phyloP scores from a whole-genome alignment of 1,284 basidiomycete species.

The Marasmius sp. region DNA sequence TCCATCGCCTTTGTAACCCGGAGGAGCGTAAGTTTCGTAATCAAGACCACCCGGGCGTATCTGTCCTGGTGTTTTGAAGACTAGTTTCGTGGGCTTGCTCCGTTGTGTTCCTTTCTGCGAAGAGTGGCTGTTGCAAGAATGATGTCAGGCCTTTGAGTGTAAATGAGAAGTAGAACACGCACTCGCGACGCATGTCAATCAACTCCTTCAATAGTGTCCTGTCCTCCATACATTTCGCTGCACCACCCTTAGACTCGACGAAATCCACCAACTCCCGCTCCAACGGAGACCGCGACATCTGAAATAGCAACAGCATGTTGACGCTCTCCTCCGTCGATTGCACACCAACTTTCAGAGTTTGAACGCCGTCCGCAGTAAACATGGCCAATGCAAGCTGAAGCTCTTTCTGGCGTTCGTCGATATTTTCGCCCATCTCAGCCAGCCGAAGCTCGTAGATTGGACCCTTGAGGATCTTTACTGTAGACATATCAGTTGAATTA shows the following conservation, averaged over 20 bases:
- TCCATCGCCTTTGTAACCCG: too few species aligned
- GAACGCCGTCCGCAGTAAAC: conserved; percentile 13
- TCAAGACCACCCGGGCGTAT: too few species aligned
- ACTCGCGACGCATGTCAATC: not conserved
- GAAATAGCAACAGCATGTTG: not conserved
- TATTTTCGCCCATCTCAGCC: conserved; percentile 9
- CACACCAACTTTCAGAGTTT: not conserved
- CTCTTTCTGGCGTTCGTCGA: conserved; percentile 16
- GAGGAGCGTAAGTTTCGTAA: too few species aligned
- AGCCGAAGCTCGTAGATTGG: conserved; percentile 18
- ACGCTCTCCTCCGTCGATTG: not conserved
- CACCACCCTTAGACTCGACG: not conserved
- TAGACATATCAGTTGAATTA: not conserved
- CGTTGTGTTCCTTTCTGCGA: too few species aligned
- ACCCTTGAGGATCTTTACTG: conserved; percentile 20
- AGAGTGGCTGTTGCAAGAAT: too few species aligned
- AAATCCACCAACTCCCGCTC: not conserved
- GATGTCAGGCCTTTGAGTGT: too few species aligned
- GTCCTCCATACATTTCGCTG: not conserved
- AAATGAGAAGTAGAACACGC: too few species aligned
- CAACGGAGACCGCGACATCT: not conserved
- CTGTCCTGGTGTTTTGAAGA: too few species aligned
- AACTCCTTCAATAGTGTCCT: not conserved
- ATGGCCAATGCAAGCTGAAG: conserved; percentile 13
- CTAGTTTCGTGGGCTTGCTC: too few species aligned